phyloP scores from a whole-genome alignment of 495 filamentous ascomycete species.

The Xylaria castorea region DNA sequence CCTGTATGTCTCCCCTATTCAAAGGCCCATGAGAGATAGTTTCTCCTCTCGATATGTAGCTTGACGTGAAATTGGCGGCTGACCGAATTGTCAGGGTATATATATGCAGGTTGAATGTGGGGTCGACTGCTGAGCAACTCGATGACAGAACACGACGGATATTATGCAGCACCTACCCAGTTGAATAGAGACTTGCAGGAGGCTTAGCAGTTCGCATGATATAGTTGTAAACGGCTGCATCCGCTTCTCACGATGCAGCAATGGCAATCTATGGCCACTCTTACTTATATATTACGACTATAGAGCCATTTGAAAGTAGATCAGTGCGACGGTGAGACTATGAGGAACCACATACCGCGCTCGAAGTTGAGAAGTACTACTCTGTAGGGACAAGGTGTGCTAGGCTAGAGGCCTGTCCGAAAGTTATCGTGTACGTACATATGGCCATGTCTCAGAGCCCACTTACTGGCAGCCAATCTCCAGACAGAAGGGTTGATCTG shows the following conservation, averaged over 20 bases:
- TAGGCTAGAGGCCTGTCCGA: background rate
- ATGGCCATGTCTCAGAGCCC: conserved; percentile 8
- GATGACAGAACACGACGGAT: conserved; percentile 3
- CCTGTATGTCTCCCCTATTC: background rate
- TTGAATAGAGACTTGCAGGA: background rate
- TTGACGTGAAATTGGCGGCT: background rate
- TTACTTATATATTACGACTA: background rate
- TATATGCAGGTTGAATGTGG: conserved; percentile 4
- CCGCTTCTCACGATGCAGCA: background rate
- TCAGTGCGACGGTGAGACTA: background rate
- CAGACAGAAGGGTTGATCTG: background rate
- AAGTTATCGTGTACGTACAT: background rate
- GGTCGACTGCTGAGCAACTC: conserved; percentile 3
- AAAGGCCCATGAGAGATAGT: background rate
- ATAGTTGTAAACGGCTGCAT: background rate
- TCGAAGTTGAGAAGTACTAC: background rate
- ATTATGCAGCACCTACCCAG: conserved; percentile 7
- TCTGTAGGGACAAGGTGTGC: background rate
- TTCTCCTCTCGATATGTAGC: background rate
- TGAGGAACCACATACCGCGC: background rate
- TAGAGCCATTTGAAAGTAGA: background rate
- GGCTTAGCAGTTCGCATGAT: background rate
- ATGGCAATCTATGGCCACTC: background rate
- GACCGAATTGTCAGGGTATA: background rate
- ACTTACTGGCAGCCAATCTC: background rate